Percentiles rank a stretch among this genome's conserved stretches.
Evolutionary conservation across 208 protist species (phyloP).

Genomic region (Trypanosoma lewisi): DNA sequence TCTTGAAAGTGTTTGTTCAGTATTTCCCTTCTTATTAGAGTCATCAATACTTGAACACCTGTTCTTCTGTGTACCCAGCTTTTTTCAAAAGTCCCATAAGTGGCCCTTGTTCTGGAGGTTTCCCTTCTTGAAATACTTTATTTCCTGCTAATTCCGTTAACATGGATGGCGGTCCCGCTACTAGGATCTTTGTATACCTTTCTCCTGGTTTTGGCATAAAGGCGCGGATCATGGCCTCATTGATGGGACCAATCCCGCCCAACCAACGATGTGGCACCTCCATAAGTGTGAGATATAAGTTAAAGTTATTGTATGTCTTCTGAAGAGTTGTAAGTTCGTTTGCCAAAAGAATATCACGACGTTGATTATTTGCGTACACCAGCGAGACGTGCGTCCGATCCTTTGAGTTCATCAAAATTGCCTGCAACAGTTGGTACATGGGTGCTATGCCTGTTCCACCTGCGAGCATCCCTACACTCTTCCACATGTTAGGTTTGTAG

Average conservation of each 20-base stretch:
- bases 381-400: slow-evolving; percentile 88
- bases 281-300: slow-evolving; percentile 91
- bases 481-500: slow-evolving; percentile 87
- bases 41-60: slow-evolving; percentile 53
- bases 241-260: slow-evolving; percentile 84
- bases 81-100: slow-evolving; percentile 44
- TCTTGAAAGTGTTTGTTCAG: background rate
- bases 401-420: slow-evolving; percentile 70
- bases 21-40: background rate
- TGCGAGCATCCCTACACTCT: slow-evolving; percentile 91
- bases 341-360: slow-evolving; percentile 91
- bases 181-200: slow-evolving; percentile 28
- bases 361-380: slow-evolving; percentile 87
- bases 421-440: slow-evolving; percentile 90
- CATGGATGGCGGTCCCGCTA: slow-evolving; percentile 41
- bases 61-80: slow-evolving; percentile 45
- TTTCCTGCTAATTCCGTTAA: slow-evolving; percentile 30
- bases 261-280: slow-evolving; percentile 84
- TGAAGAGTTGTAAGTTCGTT: slow-evolving; percentile 91
- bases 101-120: slow-evolving; percentile 26
- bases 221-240: slow-evolving; percentile 86
- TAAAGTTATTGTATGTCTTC: slow-evolving; percentile 86
- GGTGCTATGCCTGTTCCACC: slow-evolving; percentile 93
- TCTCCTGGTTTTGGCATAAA: slow-evolving; percentile 73
- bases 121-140: slow-evolving; percentile 31